phyloP scores from a whole-genome alignment of 2,329 filamentous ascomycete genomes.

The Trichoderma sp. region DNA sequence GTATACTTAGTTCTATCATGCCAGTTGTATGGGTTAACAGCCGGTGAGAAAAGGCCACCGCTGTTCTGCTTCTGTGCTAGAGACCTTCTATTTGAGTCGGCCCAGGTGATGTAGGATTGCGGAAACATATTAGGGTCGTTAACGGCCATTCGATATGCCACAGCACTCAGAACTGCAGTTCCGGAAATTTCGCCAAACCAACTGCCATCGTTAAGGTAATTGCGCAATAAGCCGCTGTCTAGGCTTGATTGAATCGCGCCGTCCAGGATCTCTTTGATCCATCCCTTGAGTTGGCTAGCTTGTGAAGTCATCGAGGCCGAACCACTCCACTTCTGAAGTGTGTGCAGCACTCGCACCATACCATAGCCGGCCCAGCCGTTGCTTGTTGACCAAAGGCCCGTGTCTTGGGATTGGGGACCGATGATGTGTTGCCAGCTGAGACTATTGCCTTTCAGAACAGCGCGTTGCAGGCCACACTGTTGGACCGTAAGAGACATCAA shows the following conservation, averaged over 20 bases:
- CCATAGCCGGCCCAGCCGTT: slow-evolving; percentile 24
- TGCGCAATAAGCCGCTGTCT: slow-evolving; percentile 19
- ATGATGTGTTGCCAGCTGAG: slow-evolving; percentile 26
- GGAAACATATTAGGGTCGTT: slow-evolving; percentile 23
- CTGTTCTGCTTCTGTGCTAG: slow-evolving; percentile 6
- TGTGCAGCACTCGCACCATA: slow-evolving; percentile 24
- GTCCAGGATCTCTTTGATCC: slow-evolving; percentile 26
- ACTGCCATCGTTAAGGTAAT: slow-evolving; percentile 22
- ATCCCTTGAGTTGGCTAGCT: slow-evolving; percentile 13
- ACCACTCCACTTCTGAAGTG: slow-evolving; percentile 23
- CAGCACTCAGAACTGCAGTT: slow-evolving; percentile 20
- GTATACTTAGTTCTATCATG: slow-evolving; percentile 19
- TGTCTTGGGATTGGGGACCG: slow-evolving; percentile 24
- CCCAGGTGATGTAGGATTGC: slow-evolving; percentile 22
- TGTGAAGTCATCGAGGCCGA: slow-evolving; percentile 1
- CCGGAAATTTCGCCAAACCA: slow-evolving; percentile 25
- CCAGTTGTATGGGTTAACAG: slow-evolving; percentile 22
- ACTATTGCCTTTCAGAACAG: slow-evolving; percentile 17
- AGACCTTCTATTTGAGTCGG: slow-evolving; percentile 12
- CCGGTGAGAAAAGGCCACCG: slow-evolving; percentile 15
- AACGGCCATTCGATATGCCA: slow-evolving; percentile 24
- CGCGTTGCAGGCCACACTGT: slow-evolving; percentile 23
- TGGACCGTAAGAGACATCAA: slow-evolving; percentile 16
- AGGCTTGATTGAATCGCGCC: slow-evolving; percentile 13
- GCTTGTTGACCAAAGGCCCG: slow-evolving; percentile 24